Evolutionary conservation across 306 rosid species (phyloP).

Genomic region (Chamaecrista fasciculata): DNA sequence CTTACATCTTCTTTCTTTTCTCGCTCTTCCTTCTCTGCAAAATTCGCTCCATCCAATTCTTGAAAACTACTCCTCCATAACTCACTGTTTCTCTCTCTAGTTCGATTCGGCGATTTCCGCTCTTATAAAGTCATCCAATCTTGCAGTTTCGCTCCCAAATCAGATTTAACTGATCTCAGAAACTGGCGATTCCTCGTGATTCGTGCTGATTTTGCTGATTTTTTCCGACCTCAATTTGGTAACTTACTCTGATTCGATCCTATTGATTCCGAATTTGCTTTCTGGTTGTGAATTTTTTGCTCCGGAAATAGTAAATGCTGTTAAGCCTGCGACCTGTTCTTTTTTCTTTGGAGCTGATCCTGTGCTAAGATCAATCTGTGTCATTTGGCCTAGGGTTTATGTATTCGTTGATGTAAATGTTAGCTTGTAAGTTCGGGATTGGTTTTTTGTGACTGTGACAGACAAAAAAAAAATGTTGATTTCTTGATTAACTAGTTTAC

Average conservation of each 20-base stretch:
- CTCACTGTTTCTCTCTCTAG: neutral
- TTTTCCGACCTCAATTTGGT: neutral
- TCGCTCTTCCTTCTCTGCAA: neutral
- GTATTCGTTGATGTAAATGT: neutral
- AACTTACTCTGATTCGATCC: neutral
- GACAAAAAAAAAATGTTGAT: constrained; percentile 14
- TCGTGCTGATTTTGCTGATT: neutral
- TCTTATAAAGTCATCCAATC: neutral
- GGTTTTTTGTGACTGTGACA: neutral
- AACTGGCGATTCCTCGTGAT: constrained; percentile 16
- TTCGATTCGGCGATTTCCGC: neutral
- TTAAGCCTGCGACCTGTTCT: neutral
- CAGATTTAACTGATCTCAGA: constrained; percentile 14
- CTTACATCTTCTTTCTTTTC: neutral
- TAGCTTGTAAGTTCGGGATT: neutral
- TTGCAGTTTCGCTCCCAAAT: neutral
- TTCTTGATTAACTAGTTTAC: constrained; percentile 24
- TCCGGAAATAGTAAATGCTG: neutral
- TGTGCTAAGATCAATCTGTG: neutral
- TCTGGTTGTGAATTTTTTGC: neutral
- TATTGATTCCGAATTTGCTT: neutral
- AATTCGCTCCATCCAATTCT: neutral
- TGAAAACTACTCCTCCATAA: neutral
- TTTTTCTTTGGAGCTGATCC: constrained; percentile 5
- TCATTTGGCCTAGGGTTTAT: constrained; percentile 20